Percentiles rank a stretch among this genome's conserved stretches.
These are phyloP conservation scores for Hymenoscyphus fraxineus DNA, from an alignment of 2,329 filamentous ascomycete genomes.

Conservation along the genomic window DNA sequence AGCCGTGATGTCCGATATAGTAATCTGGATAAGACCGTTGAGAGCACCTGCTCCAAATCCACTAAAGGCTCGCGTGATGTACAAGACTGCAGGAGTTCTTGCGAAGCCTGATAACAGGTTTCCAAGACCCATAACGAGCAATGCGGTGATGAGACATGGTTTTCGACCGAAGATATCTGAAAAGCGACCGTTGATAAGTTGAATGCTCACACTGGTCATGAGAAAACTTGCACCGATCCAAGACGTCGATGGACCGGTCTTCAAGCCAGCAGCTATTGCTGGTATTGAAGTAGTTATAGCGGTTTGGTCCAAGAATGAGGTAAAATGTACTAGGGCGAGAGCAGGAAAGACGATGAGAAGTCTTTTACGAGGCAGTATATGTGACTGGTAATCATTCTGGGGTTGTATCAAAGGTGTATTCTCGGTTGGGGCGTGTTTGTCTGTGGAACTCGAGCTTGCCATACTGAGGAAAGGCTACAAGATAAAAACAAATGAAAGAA, in stretches of 20 bases:
- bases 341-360: slow-evolving; percentile 15
- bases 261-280: slow-evolving; percentile 10
- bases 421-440: background rate
- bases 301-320: slow-evolving; percentile 17
- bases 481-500: background rate
- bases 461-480: background rate
- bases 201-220: slow-evolving; percentile 11
- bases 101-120: slow-evolving; percentile 18
- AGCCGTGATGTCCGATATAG: slow-evolving; percentile 12
- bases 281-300: slow-evolving; percentile 13
- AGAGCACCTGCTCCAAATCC: slow-evolving; percentile 17
- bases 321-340: slow-evolving; percentile 15
- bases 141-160: slow-evolving; percentile 2
- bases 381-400: slow-evolving; percentile 1
- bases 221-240: slow-evolving; percentile 15
- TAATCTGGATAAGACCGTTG: slow-evolving; percentile 13
- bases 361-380: slow-evolving; percentile 4
- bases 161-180: slow-evolving; percentile 20
- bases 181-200: slow-evolving; percentile 14
- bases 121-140: slow-evolving; percentile 12
- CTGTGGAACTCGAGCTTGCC: background rate
- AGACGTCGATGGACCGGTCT: slow-evolving; percentile 8
- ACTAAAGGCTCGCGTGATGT: slow-evolving; percentile 8
- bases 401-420: background rate
- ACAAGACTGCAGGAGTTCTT: slow-evolving; percentile 6